phyloP scores from a whole-genome alignment of 2,329 filamentous ascomycete species.

The Epichloe aotearoae region DNA sequence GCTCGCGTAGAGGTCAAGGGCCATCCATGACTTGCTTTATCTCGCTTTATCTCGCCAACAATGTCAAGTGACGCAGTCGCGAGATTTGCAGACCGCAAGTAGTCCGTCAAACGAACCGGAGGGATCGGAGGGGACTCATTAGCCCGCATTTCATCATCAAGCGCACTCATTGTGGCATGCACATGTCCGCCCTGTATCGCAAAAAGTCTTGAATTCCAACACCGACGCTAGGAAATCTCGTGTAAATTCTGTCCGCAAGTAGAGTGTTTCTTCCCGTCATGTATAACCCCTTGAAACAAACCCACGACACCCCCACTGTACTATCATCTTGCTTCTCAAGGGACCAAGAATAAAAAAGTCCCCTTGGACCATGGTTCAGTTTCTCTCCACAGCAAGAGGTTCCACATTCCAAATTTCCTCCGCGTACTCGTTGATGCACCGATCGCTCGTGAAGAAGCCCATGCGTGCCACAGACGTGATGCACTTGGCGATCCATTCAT shows the following conservation, averaged over 20 bases:
- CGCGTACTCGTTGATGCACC: slow-evolving; percentile 94
- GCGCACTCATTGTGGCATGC: background rate
- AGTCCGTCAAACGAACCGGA: background rate
- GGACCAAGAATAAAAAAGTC: no score
- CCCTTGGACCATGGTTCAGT: background rate
- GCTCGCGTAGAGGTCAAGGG: background rate
- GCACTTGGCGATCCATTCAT: slow-evolving; percentile 82
- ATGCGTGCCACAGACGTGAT: slow-evolving; percentile 83
- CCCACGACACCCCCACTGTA: background rate
- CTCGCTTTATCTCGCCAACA: no score
- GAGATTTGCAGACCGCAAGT: no score
- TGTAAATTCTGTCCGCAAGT: background rate
- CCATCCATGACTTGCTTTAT: no score
- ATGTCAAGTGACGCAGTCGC: background rate
- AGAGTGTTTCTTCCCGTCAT: background rate
- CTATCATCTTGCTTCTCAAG: background rate
- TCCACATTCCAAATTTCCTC: slow-evolving; percentile 97
- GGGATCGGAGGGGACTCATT: background rate
- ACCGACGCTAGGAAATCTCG: background rate
- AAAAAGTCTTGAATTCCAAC: background rate
- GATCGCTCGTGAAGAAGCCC: slow-evolving; percentile 94
- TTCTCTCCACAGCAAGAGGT: slow-evolving; percentile 42
- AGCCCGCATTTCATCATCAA: no score
- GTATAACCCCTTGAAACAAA: no score
- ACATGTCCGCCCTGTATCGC: background rate